Evolutionary conservation across 768 basidiomycete genomes (phyloP), one percentile per base, ranked within the genome.

Genomic region (Sarcomyxa edulis): DNA sequence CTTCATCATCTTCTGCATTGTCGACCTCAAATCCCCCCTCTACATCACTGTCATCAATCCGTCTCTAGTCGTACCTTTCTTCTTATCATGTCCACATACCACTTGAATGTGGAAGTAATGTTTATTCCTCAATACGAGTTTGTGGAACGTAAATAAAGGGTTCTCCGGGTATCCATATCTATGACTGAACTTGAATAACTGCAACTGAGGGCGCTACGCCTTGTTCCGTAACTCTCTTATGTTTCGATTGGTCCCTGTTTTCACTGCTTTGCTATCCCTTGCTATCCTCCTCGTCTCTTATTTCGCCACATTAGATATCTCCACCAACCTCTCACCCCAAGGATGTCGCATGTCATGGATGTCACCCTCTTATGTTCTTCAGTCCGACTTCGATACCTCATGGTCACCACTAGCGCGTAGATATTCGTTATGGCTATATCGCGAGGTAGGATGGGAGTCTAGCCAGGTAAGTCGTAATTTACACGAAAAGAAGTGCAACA

Each of bases 281-380:
- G 48, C 59, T 46, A 52, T 54, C 19, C 44, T 67, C n/a, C 38
- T 52, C 6, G 35, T 64, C 11, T 68, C 66, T 35, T 76, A 71
- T 49, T 55, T 59, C 23, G 65, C 77, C 15, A 64, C 56, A 28
- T 56, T 58, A 12, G 66, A 75, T 48, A 57, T 71, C n/a, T 58
- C 64, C 18, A 50, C 62, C 27, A 66, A 61, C 24, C 66, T 89
- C 37, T 91, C 89, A 1, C 86, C 87, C 4, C 86, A 91, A 70
- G 89, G 88, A 76, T 97, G 93, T 61, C 77, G 84, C 25, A 97
- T 97, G 93, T 91, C 90, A 37, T 93, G 79, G 72, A 96, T 95
- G 93, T 86, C 78, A 3, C 94, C 94, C 3, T 85, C 86, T 1
- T 98, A 98, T 58, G 58, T 89, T 12, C 69, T 78, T 23, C 81